A percentile compares a stretch with the other conserved stretches of the same genome.
Conservation (phyloP, 352 stramenopile genomes). For the Globisporangium orthogonon region DNA sequence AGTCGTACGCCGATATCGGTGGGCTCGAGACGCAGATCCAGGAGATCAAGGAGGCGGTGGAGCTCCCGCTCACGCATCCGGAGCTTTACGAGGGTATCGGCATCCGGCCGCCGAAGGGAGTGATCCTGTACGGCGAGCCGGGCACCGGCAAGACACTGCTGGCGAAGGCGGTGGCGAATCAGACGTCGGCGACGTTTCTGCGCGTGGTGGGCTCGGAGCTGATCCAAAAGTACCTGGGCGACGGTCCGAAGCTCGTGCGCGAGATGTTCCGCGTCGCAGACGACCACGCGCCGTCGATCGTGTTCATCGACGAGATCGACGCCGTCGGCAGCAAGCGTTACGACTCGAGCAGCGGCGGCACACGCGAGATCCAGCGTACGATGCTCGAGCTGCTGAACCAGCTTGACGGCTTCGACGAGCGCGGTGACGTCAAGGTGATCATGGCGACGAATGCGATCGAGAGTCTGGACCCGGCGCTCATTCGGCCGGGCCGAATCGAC, state of each 20-base stretch:
- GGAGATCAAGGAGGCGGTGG: conserved; percentile 93
- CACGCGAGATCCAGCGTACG: conserved; percentile 99
- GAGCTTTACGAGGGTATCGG: conserved; percentile 99
- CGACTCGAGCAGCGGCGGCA: conserved; percentile 97
- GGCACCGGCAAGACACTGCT: conserved; percentile 99
- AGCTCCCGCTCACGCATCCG: conserved; percentile 97
- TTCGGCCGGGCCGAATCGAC: conserved; percentile 99
- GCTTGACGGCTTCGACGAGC: conserved; percentile 99
- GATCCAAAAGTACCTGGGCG: conserved; percentile 99
- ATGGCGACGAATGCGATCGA: conserved; percentile 99
- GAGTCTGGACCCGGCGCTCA: conserved; percentile 97
- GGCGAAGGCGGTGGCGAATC: conserved; percentile 99
- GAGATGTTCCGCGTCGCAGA: conserved; percentile 99
- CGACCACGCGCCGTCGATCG: conserved; percentile 97
- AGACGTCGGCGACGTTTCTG: conserved; percentile 99
- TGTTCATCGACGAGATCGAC: conserved; percentile 99
- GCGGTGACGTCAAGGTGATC: conserved; percentile 99
- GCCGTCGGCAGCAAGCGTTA: conserved; percentile 99
- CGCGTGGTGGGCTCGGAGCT: conserved; percentile 98
- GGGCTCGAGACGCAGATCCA: conserved; percentile 98
- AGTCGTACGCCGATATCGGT: conserved; percentile 99
- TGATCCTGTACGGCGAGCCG: conserved; percentile 99
- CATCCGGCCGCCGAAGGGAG: conserved; percentile 97
- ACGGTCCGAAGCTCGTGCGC: conserved; percentile 99
- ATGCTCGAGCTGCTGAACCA: conserved; percentile 99